Percentiles rank a stretch among this genome's conserved stretches.
Conservation (phyloP, 768 basidiomycete species). For the Suillus variegatus region DNA sequence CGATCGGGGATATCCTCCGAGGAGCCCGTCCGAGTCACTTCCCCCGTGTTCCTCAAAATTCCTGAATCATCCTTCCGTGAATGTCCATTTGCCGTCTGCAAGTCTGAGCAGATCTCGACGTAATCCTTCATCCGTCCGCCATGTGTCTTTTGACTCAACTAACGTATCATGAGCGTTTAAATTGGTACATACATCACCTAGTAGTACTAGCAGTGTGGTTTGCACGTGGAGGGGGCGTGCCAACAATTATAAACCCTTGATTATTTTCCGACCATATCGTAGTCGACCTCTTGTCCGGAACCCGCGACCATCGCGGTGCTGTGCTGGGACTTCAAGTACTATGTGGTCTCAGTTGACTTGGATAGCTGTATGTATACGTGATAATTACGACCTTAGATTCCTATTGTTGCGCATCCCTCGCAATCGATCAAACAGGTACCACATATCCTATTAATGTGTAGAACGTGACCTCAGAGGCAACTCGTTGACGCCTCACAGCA, state of each 20-base stretch:
- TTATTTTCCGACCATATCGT: slow-evolving; percentile 1
- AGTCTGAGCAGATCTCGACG: neutral
- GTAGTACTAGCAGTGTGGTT: neutral
- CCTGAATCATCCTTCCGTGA: neutral
- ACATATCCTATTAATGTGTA: neutral
- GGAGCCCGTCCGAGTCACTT: neutral
- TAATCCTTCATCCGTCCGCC: neutral
- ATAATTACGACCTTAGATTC: neutral
- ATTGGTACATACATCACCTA: neutral
- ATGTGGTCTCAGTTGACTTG: neutral
- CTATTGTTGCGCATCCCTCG: neutral
- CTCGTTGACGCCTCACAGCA: neutral
- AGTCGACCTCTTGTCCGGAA: neutral
- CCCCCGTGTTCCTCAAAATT: neutral
- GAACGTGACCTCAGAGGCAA: neutral
- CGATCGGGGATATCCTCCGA: neutral
- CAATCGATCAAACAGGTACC: neutral
- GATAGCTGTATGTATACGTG: neutral
- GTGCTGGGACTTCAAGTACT: neutral
- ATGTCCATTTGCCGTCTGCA: neutral
- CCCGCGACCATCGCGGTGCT: neutral
- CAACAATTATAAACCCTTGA: neutral
- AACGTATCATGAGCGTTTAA: neutral
- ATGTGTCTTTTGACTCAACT: neutral
- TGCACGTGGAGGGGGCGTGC: neutral